These are phyloP conservation scores for Rubia balearica DNA, from an alignment of 305 asterid species.

Conservation along the genomic window DNA sequence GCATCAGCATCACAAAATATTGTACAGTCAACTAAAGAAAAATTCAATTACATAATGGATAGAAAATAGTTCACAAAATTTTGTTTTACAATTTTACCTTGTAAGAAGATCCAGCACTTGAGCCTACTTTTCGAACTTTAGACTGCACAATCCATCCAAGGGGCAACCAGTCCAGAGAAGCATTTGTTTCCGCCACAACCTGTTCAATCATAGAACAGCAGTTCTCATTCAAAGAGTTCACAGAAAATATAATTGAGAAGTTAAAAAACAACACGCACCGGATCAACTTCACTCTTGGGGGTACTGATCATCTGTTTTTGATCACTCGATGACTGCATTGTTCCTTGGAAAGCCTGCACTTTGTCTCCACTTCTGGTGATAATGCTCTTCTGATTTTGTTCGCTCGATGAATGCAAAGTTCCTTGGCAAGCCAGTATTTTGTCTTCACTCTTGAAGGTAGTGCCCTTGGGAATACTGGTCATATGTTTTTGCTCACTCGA, in stretches of 20 bases:
- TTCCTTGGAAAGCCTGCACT: conserved; percentile 22
- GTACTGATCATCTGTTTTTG: conserved; percentile 19
- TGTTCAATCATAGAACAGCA: conserved; percentile 22
- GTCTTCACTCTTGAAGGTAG: conserved; percentile 26
- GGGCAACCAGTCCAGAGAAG: conserved; percentile 52
- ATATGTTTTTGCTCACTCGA: conserved; percentile 16
- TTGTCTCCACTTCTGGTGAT: conserved; percentile 4
- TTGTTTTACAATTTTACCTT: conserved; percentile 33
- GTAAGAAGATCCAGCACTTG: conserved; percentile 33
- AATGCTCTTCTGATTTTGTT: conserved; percentile 17
- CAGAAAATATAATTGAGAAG: conserved; percentile 9
- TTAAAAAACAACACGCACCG: conserved; percentile 30
- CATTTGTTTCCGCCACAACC: conserved; percentile 27
- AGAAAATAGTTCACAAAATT: neutral
- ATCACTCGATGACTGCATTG: conserved; percentile 19
- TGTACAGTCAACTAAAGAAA: neutral
- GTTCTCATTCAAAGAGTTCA: neutral
- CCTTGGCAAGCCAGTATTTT: conserved; percentile 23
- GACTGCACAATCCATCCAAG: conserved; percentile 55
- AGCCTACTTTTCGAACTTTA: conserved; percentile 28
- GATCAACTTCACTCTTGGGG: conserved; percentile 28
- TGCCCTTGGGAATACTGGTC: conserved; percentile 21
- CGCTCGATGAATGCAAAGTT: conserved; percentile 21
- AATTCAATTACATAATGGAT: neutral
- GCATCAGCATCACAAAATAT: neutral